Conservation (phyloP, 2,329 filamentous ascomycete genomes). For the Aspergillus alliaceus region DNA sequence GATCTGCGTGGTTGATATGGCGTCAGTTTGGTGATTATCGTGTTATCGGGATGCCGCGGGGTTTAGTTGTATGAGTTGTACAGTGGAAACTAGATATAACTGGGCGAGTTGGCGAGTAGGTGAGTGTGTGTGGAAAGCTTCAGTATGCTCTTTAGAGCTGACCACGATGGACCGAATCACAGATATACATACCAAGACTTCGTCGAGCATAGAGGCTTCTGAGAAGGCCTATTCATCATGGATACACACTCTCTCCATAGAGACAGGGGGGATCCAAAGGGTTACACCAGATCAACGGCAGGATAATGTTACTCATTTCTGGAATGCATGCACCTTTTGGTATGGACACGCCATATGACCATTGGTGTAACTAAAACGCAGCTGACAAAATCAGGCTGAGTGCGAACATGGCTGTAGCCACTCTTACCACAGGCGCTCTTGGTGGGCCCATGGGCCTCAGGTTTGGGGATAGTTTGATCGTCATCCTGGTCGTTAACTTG, state of each 20-base stretch:
- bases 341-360: no score
- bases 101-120: not conserved
- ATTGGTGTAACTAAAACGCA: no score
- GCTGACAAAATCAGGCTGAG: constrained; percentile 27
- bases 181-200: not conserved
- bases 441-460: constrained; percentile 33
- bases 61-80: not conserved
- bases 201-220: not conserved
- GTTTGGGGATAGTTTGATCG: constrained; percentile 40
- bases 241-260: constrained; percentile 20
- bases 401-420: constrained; percentile 40
- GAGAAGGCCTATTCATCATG: constrained; percentile 7
- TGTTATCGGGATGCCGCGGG: constrained; percentile 15
- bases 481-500: constrained; percentile 37
- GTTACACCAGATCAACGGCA: constrained; percentile 22
- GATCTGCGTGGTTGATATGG: constrained; percentile 14
- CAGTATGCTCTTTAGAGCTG: not conserved
- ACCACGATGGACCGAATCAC: constrained; percentile 1
- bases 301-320: constrained; percentile 24
- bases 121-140: not conserved
- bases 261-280: constrained; percentile 24
- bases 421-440: constrained; percentile 33
- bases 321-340: constrained; percentile 24
- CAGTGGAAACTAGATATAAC: not conserved
- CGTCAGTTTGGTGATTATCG: constrained; percentile 19